Conservation (phyloP, 345 rosid genomes). For the Dovyalis caffra region DNA sequence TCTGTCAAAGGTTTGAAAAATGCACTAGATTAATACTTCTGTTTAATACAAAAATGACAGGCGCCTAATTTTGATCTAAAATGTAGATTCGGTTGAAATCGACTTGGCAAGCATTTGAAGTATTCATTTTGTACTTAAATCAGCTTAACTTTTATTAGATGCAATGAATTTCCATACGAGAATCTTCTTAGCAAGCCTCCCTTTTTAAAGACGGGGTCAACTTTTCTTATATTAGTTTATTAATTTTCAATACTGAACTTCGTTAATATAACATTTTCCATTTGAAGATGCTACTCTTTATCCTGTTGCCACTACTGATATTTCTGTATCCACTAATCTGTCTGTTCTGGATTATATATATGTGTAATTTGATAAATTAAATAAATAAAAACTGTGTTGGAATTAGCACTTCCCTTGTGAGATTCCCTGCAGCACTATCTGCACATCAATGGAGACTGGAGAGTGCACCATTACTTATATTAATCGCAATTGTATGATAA, state of each 20-base stretch:
- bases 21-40: not conserved
- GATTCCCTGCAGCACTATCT: slow-evolving; percentile 32
- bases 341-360: slow-evolving; percentile 15
- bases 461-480: not conserved
- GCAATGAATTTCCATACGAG: slow-evolving; percentile 4
- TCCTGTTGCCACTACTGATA: slow-evolving; percentile 24
- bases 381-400: not conserved
- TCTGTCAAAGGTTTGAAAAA: not conserved
- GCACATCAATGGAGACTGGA: not conserved
- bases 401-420: slow-evolving; percentile 21
- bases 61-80: slow-evolving; percentile 2
- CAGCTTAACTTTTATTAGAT: not conserved
- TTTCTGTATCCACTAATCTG: slow-evolving; percentile 23
- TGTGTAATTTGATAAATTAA: not conserved
- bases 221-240: slow-evolving; percentile 12
- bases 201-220: slow-evolving; percentile 4
- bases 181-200: slow-evolving; percentile 15
- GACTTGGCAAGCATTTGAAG: slow-evolving; percentile 30
- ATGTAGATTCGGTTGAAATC: slow-evolving; percentile 16
- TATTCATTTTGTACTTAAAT: not conserved
- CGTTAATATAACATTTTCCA: not conserved
- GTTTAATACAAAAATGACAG: not conserved
- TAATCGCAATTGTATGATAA: not conserved
- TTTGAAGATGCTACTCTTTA: slow-evolving; percentile 8
- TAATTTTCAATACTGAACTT: not conserved